Conservation (phyloP, 768 basidiomycete species). For the Dacryopinax spathularia region DNA sequence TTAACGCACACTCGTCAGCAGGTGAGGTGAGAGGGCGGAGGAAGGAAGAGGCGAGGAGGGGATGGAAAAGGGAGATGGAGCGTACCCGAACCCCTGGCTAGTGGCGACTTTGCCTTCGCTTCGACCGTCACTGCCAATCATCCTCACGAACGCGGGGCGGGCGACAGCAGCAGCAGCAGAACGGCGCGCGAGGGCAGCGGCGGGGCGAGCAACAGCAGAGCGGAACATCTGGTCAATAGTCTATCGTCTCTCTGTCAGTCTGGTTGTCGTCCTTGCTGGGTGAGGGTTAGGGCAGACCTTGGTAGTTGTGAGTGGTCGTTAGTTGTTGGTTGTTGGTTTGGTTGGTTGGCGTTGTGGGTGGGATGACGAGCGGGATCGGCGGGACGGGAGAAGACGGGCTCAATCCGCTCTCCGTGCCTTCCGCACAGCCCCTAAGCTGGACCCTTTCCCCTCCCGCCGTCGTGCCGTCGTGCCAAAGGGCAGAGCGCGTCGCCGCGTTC, state of each 20-base stretch:
- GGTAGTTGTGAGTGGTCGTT: background rate
- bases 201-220: background rate
- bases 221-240: background rate
- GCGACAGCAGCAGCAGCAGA: background rate
- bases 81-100: background rate
- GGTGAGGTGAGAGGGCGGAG: no score
- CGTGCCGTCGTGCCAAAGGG: no score
- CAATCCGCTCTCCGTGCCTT: background rate
- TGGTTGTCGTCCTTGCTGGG: no score
- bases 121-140: background rate
- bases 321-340: no score
- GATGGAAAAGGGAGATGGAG: background rate
- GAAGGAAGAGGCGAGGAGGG: no score
- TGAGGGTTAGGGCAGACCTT: background rate
- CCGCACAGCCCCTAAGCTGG: background rate
- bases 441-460: background rate
- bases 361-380: background rate
- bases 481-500: no score
- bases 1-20: no score
- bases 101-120: background rate
- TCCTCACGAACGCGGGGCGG: background rate
- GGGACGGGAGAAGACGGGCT: constrained; percentile 2
- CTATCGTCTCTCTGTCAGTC: background rate
- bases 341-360: background rate
- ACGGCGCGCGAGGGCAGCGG: background rate